Evolutionary conservation across 129 eudicot species (phyloP).

Genomic region (Flaveria robusta): DNA sequence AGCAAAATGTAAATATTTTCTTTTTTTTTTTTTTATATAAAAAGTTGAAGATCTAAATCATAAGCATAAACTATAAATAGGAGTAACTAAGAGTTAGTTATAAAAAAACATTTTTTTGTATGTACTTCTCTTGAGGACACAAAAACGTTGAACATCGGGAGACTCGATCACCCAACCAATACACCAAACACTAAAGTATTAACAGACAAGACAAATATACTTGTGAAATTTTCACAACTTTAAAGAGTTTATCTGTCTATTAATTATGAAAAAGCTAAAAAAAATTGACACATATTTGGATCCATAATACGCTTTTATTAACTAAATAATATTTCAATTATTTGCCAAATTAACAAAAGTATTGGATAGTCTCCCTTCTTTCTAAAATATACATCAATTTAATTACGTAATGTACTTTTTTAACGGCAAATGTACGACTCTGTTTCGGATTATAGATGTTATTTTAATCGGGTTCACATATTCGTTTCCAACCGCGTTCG

Average conservation of each 20-base stretch:
- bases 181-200: conserved; percentile 34
- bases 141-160: conserved; percentile 32
- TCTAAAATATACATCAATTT: neutral
- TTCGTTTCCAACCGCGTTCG: no score
- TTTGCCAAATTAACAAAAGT: no score
- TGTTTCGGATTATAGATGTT: no score
- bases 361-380: no score
- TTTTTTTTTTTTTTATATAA: no score
- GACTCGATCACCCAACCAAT: conserved; percentile 1
- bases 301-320: neutral
- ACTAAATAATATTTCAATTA: neutral
- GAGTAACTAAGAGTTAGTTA: no score
- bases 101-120: neutral
- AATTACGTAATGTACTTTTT: neutral
- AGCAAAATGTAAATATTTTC: no score
- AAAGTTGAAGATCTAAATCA: no score
- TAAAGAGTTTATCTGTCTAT: neutral
- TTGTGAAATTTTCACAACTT: conserved; percentile 1
- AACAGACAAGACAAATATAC: conserved; percentile 26
- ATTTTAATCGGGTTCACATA: no score
- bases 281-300: neutral
- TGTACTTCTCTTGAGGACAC: conserved; percentile 27
- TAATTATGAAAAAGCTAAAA: neutral
- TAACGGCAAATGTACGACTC: fast-evolving
- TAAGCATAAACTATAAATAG: no score